phyloP scores from a whole-genome alignment of 2,329 filamentous ascomycete species.

The Xenosphaeropsis pyriputrescens region DNA sequence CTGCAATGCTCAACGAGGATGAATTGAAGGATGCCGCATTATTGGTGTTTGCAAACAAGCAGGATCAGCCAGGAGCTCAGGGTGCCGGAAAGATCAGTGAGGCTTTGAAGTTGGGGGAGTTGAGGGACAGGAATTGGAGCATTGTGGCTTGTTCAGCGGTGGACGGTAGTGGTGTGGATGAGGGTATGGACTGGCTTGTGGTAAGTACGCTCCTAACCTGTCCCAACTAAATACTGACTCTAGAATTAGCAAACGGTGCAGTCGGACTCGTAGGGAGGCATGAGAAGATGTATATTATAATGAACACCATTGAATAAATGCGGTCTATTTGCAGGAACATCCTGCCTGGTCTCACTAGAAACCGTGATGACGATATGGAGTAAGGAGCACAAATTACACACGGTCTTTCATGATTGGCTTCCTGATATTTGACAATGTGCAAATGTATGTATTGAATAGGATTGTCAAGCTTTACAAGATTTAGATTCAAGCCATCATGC shows the following conservation, averaged over 20 bases:
- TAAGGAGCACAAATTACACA: no score
- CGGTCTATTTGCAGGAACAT: background rate
- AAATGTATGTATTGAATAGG: no score
- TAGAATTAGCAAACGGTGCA: constrained; percentile 19
- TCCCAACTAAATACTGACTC: background rate
- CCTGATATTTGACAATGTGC: no score
- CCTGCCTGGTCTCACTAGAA: background rate
- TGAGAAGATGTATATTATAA: background rate
- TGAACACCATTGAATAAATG: background rate
- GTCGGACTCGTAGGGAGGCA: constrained; percentile 13
- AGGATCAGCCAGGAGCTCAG: constrained; percentile 93
- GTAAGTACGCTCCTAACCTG: constrained; percentile 10
- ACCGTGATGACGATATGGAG: no score
- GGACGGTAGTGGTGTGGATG: constrained; percentile 83
- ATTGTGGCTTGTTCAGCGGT: constrained; percentile 97
- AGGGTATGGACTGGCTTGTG: constrained; percentile 98
- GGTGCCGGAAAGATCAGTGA: constrained; percentile 95
- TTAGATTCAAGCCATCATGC: no score
- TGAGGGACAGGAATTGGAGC: constrained; percentile 97
- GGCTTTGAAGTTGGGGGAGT: constrained; percentile 74
- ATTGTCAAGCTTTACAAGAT: no score
- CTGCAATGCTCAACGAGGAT: constrained; percentile 93
- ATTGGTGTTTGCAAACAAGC: constrained; percentile 96
- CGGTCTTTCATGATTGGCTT: no score
- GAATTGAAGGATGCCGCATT: constrained; percentile 86